These are phyloP conservation scores for Pythium sp. DNA, from an alignment of 352 stramenopile genomes.

Conservation along the genomic window DNA sequence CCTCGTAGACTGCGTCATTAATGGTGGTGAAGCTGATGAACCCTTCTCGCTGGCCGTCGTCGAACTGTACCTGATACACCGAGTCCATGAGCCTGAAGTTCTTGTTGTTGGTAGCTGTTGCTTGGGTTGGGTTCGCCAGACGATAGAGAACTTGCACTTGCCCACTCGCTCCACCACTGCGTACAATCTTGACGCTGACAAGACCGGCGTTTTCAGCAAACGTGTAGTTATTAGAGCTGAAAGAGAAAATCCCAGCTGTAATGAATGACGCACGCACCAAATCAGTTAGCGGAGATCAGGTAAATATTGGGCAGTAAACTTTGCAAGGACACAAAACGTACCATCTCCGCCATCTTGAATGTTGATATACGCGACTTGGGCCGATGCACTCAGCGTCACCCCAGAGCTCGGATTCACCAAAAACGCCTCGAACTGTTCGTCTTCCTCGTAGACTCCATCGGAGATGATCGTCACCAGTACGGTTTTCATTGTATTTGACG, in stretches of 20 bases:
- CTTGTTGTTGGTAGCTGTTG: conserved; percentile 59
- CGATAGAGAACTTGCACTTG: conserved; percentile 42
- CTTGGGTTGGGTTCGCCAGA: conserved; percentile 36
- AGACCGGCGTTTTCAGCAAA: conserved; percentile 44
- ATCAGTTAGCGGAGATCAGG: not conserved
- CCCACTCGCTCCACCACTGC: conserved; percentile 37
- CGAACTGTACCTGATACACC: conserved; percentile 43
- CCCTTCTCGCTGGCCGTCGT: conserved; percentile 40
- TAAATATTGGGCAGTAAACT: no score
- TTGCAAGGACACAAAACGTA: conserved; percentile 18
- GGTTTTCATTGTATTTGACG: conserved; percentile 24
- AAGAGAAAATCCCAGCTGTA: conserved; percentile 53
- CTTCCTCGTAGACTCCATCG: conserved; percentile 46
- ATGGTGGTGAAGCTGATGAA: conserved; percentile 51
- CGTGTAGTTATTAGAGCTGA: conserved; percentile 48
- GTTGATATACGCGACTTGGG: conserved; percentile 31
- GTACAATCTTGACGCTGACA: conserved; percentile 49
- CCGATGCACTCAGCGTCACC: conserved; percentile 16
- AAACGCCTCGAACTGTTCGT: conserved; percentile 39
- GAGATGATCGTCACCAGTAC: conserved; percentile 37
- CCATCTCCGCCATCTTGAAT: conserved; percentile 39
- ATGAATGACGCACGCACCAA: not conserved
- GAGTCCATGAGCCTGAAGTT: conserved; percentile 50
- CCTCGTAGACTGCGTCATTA: conserved; percentile 58
- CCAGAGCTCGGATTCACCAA: conserved; percentile 25